Base-by-base conservation (phyloP, 2,329 filamentous ascomycete species). In the Colletotrichum tabaci region DNA sequence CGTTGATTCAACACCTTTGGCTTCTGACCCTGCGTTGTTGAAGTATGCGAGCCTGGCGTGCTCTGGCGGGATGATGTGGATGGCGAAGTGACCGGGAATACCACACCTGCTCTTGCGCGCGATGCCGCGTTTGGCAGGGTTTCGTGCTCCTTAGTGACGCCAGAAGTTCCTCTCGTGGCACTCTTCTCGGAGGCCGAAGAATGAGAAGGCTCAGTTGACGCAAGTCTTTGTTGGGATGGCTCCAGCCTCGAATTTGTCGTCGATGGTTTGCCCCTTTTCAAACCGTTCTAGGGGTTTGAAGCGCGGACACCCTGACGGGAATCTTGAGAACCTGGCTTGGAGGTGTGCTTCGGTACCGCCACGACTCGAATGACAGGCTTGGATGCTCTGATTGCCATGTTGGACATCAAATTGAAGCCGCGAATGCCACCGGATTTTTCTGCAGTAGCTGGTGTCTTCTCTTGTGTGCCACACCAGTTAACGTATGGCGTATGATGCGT, bases 221-320 rank as follows among this genome's bases (percentile, higher is more conserved):
- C 46, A 61, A 18, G 13, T 49, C 35, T 21, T 23, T 8, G 21
- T 23, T 8, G 21, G 21, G 16, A 42, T 56, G 42, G 23, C 21
- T 30, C 26, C 21, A 38, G 18, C 9, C 15, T 16, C n/a, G 46
- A 16, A 21, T 47, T 21, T 42, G 18, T 67, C 18, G 35, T 66
- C 52, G 38, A 58, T 42, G 52, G 35, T 16, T 7, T 52, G 44
- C 52, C 61, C 38, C 15, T 44, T 52, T 53, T 35, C 50, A 65
- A 66, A 49, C 52, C 66, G n/a, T 58, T 58, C 66, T 68, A 68
- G 52, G 61, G 47, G n/a, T 58, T 52, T 57, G 61, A 57, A 58
- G 18, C 12, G 66, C 38, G 50, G 18, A 18, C 50, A 57, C 65
- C 66, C 62, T 58, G 50, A 66, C 52, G 61, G 21, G 35, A 16